Evolutionary conservation across 345 rosid species (phyloP), one percentile per base, ranked within the genome.

Genomic region (Populus euphratica): DNA sequence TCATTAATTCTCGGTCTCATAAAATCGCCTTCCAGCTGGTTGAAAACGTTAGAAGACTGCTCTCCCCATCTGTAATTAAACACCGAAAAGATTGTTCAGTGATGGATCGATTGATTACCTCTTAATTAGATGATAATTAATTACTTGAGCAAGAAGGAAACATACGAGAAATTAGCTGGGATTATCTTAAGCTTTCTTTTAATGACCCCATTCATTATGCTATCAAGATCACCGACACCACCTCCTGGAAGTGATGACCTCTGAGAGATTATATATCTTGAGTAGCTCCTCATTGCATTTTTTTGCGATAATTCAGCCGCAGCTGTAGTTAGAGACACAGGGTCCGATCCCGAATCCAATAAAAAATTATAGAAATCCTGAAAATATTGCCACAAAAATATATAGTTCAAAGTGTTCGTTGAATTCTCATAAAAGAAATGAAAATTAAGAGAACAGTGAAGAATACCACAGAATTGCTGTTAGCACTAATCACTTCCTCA

Each of bases 281-380:
- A 76, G 78, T 94, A 90, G 82, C 85, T 91, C 68, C 70, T 87
- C 66, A 79, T 73, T 36, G 87, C 62, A 49, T 5, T 72, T 39
- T 78, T 81, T 73, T 41, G 74, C 1, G 76, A 62, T 33, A 77
- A 21, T 70, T 81, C 85, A 25, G 82, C 78, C 17, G 83, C 72
- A 17, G 90, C 13, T 41, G 44, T 41, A 10, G 3, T 78, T 47
- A 69, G 71, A 9, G 96, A 80, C 33, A 84, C 74, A 0, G 91
- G 87, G 39, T 83, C 89, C 90, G 75, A 81, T 3, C 70, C 92
- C 10, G 85, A 36, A 85, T 90, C 98, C 84, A 84, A 75, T 5
- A 95, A 81, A 72, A 93, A 93, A 71, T 95, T 95, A 76, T 95
- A 92, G 72, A 95, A 91, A 68, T 95, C 97, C 97, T 93, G 86